phyloP scores from a whole-genome alignment of 306 rosid species.

The Cicer yamashitae region DNA sequence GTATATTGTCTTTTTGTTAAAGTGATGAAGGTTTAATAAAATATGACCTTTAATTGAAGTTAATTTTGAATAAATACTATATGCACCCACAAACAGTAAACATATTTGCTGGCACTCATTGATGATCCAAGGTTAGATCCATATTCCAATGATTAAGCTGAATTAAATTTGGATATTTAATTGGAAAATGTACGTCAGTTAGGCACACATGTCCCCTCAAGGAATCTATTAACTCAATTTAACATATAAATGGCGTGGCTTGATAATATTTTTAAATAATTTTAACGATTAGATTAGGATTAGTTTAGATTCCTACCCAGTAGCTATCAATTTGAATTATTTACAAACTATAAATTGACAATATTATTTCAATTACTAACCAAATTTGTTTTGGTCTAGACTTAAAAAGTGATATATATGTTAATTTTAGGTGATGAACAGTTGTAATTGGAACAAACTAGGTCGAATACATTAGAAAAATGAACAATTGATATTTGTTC shows the following conservation, averaged over 20 bases:
- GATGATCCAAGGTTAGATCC: slow-evolving; percentile 43
- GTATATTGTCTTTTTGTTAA: neutral
- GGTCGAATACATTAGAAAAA: slow-evolving; percentile 34
- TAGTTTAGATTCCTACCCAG: too few species aligned
- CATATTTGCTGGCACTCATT: slow-evolving; percentile 42
- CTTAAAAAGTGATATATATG: neutral
- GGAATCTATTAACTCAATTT: slow-evolving; percentile 35
- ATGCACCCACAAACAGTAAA: slow-evolving; percentile 30
- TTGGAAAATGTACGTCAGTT: slow-evolving; percentile 51
- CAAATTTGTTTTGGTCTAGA: neutral
- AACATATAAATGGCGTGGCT: neutral
- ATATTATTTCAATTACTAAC: slow-evolving; percentile 23
- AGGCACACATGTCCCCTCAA: slow-evolving; percentile 43
- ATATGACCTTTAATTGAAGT: too few species aligned
- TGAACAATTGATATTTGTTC: neutral
- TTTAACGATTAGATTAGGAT: too few species aligned
- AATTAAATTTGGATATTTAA: slow-evolving; percentile 41
- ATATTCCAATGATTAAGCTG: slow-evolving; percentile 50
- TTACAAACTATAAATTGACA: neutral
- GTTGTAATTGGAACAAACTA: slow-evolving; percentile 32
- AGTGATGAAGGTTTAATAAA: neutral
- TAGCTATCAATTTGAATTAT: too few species aligned
- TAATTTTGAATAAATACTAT: neutral
- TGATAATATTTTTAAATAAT: too few species aligned
- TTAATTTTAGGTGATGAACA: slow-evolving; percentile 41